Evolutionary conservation across 257 asterid genomes (phyloP).

Genomic region (Fraxinus americana): DNA sequence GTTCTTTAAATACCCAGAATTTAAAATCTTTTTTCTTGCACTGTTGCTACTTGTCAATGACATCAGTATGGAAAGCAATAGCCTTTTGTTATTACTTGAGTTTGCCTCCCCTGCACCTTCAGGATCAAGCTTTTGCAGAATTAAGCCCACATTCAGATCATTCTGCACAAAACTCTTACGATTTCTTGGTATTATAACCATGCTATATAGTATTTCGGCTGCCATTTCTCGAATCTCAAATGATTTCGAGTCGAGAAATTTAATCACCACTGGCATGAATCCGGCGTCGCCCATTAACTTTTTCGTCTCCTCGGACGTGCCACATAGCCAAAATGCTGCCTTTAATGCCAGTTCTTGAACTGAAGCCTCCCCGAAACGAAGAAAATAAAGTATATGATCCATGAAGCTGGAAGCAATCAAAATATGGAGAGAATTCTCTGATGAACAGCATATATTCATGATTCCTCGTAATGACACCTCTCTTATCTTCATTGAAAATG

Average conservation of each 20-base stretch:
- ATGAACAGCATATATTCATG: constrained; percentile 53
- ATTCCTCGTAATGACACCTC: constrained; percentile 74
- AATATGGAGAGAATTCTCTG: constrained; percentile 34
- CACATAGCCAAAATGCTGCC: constrained; percentile 82
- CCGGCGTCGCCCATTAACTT: constrained; percentile 92
- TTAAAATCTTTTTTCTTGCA: constrained; percentile 79
- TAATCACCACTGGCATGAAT: constrained; percentile 69
- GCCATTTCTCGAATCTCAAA: constrained; percentile 77
- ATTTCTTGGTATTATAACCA: constrained; percentile 65
- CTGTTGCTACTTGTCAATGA: constrained; percentile 62
- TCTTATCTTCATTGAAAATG: constrained; percentile 56
- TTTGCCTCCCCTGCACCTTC: constrained; percentile 35
- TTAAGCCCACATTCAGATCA: constrained; percentile 58
- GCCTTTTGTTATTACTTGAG: constrained; percentile 55
- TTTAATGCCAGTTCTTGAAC: constrained; percentile 74
- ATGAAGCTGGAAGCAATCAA: constrained; percentile 51
- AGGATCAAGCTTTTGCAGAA: constrained; percentile 77
- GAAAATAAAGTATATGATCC: constrained; percentile 67
- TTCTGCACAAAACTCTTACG: constrained; percentile 68
- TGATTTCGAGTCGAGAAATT: constrained; percentile 69
- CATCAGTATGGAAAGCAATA: constrained; percentile 75
- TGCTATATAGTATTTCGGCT: constrained; percentile 62
- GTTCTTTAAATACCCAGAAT: constrained; percentile 67
- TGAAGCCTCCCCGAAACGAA: constrained; percentile 59
- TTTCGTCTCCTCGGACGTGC: constrained; percentile 73